A percentile compares a stretch with the other conserved stretches of the same genome.
Conservation (phyloP, 768 basidiomycete species). For the Cyclocybe cylindracea region DNA sequence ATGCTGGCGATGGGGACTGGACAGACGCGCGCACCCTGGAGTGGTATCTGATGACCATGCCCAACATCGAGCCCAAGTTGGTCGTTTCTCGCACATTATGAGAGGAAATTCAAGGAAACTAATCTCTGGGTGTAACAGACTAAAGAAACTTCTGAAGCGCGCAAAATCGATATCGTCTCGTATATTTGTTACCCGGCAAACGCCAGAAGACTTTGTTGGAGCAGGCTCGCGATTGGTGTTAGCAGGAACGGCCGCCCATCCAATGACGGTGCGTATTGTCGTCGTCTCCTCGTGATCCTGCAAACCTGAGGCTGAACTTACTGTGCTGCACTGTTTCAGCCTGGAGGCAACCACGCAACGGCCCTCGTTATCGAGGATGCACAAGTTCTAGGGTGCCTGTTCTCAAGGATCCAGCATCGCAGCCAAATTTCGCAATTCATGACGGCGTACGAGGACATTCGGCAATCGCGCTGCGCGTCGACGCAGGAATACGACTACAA, state of each 20-base stretch:
- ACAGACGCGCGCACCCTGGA: constrained; percentile 27
- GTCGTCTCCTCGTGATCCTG: too few species aligned
- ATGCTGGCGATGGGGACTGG: constrained; percentile 29
- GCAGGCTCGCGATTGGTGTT: constrained; percentile 45
- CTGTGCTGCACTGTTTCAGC: constrained; percentile 30
- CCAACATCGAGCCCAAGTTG: constrained; percentile 36
- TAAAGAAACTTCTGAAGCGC: constrained; percentile 32
- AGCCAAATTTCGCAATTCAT: constrained; percentile 52
- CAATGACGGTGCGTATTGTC: constrained; percentile 41
- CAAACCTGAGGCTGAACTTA: neutral
- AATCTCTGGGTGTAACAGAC: constrained; percentile 13
- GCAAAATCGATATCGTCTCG: constrained; percentile 29
- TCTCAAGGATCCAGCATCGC: constrained; percentile 46
- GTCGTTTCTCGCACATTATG: too few species aligned
- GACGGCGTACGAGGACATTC: constrained; percentile 56
- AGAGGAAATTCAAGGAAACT: too few species aligned
- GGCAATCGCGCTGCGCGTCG: constrained; percentile 45
- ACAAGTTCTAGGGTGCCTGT: constrained; percentile 54
- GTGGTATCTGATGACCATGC: constrained; percentile 32
- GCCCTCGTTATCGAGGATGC: constrained; percentile 62
- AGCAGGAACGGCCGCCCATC: constrained; percentile 62
- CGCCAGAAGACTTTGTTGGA: constrained; percentile 51
- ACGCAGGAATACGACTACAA: constrained; percentile 44
- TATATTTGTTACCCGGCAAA: constrained; percentile 26
- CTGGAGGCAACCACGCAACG: constrained; percentile 50